Evolutionary conservation across 2,329 filamentous ascomycete species (phyloP).

Genomic region (Colletotrichum chrysophilum): DNA sequence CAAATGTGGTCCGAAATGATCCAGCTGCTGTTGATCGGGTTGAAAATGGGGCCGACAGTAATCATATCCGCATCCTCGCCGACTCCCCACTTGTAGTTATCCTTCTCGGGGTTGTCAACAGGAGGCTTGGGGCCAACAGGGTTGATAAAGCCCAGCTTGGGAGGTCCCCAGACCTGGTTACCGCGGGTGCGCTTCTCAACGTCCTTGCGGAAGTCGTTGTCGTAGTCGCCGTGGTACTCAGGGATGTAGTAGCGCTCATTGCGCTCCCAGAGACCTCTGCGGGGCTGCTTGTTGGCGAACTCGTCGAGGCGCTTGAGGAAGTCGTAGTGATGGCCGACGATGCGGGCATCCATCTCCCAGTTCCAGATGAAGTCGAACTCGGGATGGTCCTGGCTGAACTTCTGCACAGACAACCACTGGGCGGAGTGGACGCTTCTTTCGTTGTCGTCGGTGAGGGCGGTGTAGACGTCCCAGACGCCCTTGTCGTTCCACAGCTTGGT

Average conservation of each 20-base stretch:
- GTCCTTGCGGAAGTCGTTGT: slow-evolving; percentile 68
- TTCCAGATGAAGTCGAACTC: slow-evolving; percentile 87
- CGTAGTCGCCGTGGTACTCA: slow-evolving; percentile 68
- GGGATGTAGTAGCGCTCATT: slow-evolving; percentile 78
- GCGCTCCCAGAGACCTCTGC: slow-evolving; percentile 76
- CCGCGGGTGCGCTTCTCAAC: slow-evolving; percentile 61
- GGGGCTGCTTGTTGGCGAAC: slow-evolving; percentile 71
- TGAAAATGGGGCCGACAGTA: slow-evolving; percentile 80
- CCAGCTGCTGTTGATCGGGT: slow-evolving; percentile 76
- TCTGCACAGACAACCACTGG: slow-evolving; percentile 77
- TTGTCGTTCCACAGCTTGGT: slow-evolving; percentile 76
- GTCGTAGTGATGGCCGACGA: slow-evolving; percentile 83
- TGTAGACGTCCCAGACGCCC: slow-evolving; percentile 79
- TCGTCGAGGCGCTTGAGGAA: slow-evolving; percentile 69
- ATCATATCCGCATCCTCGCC: slow-evolving; percentile 78
- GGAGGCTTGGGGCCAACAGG: slow-evolving; percentile 71
- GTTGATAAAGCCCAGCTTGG: slow-evolving; percentile 61
- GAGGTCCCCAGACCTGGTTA: slow-evolving; percentile 70
- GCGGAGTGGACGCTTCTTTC: slow-evolving; percentile 60
- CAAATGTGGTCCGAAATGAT: slow-evolving; percentile 72
- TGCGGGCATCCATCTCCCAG: slow-evolving; percentile 84
- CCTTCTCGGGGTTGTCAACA: slow-evolving; percentile 59
- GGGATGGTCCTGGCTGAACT: slow-evolving; percentile 76
- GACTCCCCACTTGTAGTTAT: slow-evolving; percentile 77
- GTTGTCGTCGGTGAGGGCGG: slow-evolving; percentile 69